These are phyloP conservation scores for Gaeumannomyces tritici DNA, from an alignment of 2,329 filamentous ascomycete genomes.

Conservation along the genomic window DNA sequence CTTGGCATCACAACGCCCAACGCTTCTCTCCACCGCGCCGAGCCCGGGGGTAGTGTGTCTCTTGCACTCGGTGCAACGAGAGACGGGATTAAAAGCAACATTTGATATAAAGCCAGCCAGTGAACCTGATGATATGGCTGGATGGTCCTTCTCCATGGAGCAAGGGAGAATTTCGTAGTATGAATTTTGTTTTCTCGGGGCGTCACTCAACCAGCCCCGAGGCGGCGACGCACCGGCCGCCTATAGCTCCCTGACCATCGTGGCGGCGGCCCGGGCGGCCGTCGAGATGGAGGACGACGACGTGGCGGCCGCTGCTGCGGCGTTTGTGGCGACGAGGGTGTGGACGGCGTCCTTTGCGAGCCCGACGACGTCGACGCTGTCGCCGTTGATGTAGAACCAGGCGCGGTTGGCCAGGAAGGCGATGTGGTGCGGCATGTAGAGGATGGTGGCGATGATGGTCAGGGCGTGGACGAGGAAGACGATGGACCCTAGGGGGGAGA, in stretches of 20 bases:
- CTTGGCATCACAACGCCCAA: no score
- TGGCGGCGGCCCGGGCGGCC: slow-evolving; percentile 15
- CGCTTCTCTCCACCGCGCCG: no score
- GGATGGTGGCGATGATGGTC: slow-evolving; percentile 73
- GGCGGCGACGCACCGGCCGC: background rate
- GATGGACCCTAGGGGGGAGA: slow-evolving; percentile 58
- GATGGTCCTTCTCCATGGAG: no score
- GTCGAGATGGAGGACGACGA: slow-evolving; percentile 13
- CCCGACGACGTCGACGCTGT: slow-evolving; percentile 47
- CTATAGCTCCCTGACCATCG: slow-evolving; percentile 27
- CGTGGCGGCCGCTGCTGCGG: slow-evolving; percentile 8
- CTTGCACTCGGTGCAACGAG: no score
- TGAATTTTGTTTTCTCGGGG: no score
- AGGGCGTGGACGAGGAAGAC: slow-evolving; percentile 85
- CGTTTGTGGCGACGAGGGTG: slow-evolving; percentile 25
- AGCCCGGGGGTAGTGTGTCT: no score
- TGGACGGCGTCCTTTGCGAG: slow-evolving; percentile 32
- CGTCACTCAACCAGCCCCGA: no score
- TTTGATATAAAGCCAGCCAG: no score
- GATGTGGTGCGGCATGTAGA: slow-evolving; percentile 92
- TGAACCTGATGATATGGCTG: no score
- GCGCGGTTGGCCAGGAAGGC: slow-evolving; percentile 72
- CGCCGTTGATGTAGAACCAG: slow-evolving; percentile 92
- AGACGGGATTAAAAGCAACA: no score
- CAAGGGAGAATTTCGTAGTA: no score